Conservation (phyloP, 305 asterid genomes). For the Petunia hybrid region DNA sequence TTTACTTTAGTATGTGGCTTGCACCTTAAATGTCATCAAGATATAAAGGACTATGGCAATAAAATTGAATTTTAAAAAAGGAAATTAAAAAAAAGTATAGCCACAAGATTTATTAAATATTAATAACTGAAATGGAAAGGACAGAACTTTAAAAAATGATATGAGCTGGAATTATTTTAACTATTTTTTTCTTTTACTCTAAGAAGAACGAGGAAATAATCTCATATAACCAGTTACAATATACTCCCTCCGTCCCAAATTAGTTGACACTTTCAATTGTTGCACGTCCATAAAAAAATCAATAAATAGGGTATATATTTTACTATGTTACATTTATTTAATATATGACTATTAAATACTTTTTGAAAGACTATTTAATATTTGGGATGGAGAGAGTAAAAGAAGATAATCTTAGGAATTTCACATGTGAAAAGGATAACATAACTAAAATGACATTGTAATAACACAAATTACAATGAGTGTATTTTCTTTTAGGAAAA, state of each 20-base stretch:
- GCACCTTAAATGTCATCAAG: constrained; percentile 43
- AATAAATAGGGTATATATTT: too few species aligned
- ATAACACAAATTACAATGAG: too few species aligned
- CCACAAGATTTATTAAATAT: constrained; percentile 1
- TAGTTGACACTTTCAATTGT: constrained; percentile 17
- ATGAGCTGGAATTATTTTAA: constrained; percentile 7
- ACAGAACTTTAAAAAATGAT: background rate
- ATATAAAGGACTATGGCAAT: constrained; percentile 4
- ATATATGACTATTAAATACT: too few species aligned
- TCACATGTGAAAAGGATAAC: too few species aligned
- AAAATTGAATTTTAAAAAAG: background rate
- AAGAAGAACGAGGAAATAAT: too few species aligned
- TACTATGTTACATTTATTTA: too few species aligned
- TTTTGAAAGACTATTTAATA: too few species aligned
- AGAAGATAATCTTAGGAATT: constrained; percentile 36
- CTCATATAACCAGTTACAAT: too few species aligned
- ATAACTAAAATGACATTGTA: too few species aligned
- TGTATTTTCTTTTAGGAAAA: background rate
- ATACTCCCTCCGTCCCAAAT: constrained; percentile 50
- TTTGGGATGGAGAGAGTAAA: constrained; percentile 51
- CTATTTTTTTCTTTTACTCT: background rate
- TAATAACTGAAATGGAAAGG: constrained; percentile 36
- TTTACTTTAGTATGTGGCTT: constrained; percentile 32
- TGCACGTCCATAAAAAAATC: too few species aligned
- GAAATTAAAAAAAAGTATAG: background rate